Evolutionary conservation across 257 asterid genomes (phyloP).

Genomic region (Capsicum rhomboideum): DNA sequence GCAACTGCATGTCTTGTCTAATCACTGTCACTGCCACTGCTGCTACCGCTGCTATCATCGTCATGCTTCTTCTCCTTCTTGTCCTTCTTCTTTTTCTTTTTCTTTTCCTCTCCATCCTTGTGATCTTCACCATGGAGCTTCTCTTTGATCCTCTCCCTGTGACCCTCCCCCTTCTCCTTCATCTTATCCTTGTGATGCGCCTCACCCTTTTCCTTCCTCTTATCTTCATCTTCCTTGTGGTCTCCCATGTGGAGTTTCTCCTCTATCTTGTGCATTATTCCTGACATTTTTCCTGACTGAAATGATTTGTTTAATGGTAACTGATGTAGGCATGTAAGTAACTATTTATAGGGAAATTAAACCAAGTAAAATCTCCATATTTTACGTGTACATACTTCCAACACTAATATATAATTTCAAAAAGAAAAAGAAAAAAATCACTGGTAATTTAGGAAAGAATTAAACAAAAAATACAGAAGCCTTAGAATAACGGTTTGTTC

Average conservation of each 20-base stretch:
- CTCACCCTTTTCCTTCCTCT: neutral
- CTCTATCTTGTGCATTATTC: neutral
- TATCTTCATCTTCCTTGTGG: neutral
- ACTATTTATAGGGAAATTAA: neutral
- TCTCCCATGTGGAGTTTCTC: slow-evolving; percentile 1
- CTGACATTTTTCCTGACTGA: neutral
- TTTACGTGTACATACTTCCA: neutral
- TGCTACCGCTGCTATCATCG: neutral
- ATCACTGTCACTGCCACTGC: neutral
- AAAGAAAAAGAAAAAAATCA: neutral
- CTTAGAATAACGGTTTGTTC: neutral
- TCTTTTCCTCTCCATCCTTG: neutral
- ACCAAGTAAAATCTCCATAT: neutral
- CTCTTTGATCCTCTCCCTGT: neutral
- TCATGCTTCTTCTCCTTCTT: neutral
- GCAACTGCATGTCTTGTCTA: neutral
- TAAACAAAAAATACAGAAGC: neutral
- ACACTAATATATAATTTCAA: neutral
- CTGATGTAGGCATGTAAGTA: neutral
- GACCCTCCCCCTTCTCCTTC: neutral
- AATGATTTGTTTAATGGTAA: neutral
- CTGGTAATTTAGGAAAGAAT: neutral
- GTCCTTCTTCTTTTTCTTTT: neutral
- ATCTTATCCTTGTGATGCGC: neutral
- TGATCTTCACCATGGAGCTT: neutral